Base-by-base conservation (phyloP, 495 filamentous ascomycete genomes). In the Neurospora discreta region DNA sequence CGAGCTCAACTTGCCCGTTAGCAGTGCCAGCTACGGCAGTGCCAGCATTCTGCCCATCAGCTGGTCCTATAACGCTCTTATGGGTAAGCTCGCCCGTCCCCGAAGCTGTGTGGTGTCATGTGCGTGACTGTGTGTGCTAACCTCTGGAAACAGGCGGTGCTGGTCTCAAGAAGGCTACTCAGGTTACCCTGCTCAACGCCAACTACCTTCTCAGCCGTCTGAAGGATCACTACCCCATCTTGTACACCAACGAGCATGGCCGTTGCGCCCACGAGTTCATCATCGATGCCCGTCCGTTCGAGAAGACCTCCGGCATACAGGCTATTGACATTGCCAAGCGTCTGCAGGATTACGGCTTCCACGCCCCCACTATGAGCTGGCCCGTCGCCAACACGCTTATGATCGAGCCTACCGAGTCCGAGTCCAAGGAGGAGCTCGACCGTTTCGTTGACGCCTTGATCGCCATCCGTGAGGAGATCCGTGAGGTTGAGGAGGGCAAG, bases 231-330 rank as follows among this genome's bases (percentile, higher is more conserved):
- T 99, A 95, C 81, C 86, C 88, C 10, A 94, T 99, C 76, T 85
- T 98, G 15, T 98, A 98, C 84, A 96, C 94, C 71, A 98, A 98
- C 81, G 85, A 86, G 42, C 87, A 92, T 70, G 91, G 90, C 39
- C 91, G 95, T 69, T 99, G 95, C 76, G 95, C 95, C 0, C 95
- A 99, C 85, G 95, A 99, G 84, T 99, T 99, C 84, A 99, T 99
- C 80, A 90, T 99, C 67, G 95, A 99, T 74, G 89, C 91, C 33
- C 92, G 95, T 8, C 82, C 86, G 36, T 97, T 98, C 86, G 92
- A 93, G 78, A 93, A 97, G 26, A 89, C 88, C 39, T 87, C 90
- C 69, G 93, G 92, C 15, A 85, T 99, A 78, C 95, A 98, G 83
- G 95, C 94, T 52, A 97, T 98, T 77, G 95, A 99, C 76, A 91